These are phyloP conservation scores for Pelargonium myrrhifolium DNA, from an alignment of 441 rosid species.

Conservation along the genomic window DNA sequence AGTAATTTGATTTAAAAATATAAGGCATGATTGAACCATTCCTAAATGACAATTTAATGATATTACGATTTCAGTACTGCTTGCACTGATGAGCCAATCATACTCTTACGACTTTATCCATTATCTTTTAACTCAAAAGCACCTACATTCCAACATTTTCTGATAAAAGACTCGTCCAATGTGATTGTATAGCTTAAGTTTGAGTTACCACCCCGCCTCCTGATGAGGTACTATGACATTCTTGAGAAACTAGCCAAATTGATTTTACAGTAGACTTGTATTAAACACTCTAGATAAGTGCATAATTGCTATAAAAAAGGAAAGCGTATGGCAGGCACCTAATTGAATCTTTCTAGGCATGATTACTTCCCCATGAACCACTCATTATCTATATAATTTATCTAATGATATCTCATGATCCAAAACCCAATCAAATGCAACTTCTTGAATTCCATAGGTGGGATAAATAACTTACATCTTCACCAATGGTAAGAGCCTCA, in stretches of 20 bases:
- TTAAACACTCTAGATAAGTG: neutral
- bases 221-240: neutral
- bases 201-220: neutral
- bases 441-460: neutral
- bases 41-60: neutral
- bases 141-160: neutral
- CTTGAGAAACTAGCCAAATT: neutral
- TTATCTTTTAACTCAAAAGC: neutral
- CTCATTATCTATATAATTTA: neutral
- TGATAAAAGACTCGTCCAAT: neutral
- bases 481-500: constrained; percentile 78
- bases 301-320: neutral
- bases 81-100: neutral
- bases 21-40: neutral
- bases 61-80: neutral
- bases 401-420: neutral
- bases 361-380: neutral
- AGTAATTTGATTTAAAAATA: too few relatives aligned
- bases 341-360: neutral
- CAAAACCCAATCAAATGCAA: constrained; percentile 6
- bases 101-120: neutral
- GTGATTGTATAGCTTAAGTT: neutral
- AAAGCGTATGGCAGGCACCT: neutral
- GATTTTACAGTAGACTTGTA: neutral
- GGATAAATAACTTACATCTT: constrained; percentile 67